Conservation (phyloP, 352 stramenopile genomes). For the Pythium aristosporum region DNA sequence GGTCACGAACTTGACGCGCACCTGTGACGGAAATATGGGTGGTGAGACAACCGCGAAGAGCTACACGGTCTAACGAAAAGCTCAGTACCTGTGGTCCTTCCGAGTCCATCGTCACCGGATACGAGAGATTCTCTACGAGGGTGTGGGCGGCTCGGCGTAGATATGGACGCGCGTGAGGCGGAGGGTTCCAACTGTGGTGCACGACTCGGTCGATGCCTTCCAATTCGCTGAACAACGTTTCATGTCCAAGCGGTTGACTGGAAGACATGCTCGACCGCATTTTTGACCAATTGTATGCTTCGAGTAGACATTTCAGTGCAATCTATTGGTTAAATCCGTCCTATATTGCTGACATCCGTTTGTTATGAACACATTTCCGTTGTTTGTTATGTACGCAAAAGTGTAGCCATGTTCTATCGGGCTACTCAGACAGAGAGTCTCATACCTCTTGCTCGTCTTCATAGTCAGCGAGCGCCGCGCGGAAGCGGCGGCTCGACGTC, state of each 20-base stretch:
- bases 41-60: background rate
- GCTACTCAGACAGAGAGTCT: background rate
- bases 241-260: slow-evolving; percentile 31
- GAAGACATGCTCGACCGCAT: slow-evolving; percentile 24
- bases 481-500: background rate
- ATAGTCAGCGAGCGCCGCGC: background rate
- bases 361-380: slow-evolving; percentile 8
- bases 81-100: slow-evolving; percentile 37
- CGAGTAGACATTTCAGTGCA: no score
- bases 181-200: no score
- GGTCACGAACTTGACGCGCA: slow-evolving; percentile 90
- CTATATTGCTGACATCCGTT: background rate
- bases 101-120: slow-evolving; percentile 30
- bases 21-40: slow-evolving; percentile 29
- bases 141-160: no score
- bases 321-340: background rate
- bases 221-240: slow-evolving; percentile 28
- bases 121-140: no score
- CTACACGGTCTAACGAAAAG: background rate
- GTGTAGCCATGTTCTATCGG: slow-evolving; percentile 20
- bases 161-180: no score
- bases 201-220: background rate
- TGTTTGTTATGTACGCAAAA: background rate
- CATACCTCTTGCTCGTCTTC: slow-evolving; percentile 14
- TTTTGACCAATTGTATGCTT: slow-evolving; percentile 24